Base-by-base conservation (phyloP, 2,329 filamentous ascomycete species). In the Curvularia eragrostidis region DNA sequence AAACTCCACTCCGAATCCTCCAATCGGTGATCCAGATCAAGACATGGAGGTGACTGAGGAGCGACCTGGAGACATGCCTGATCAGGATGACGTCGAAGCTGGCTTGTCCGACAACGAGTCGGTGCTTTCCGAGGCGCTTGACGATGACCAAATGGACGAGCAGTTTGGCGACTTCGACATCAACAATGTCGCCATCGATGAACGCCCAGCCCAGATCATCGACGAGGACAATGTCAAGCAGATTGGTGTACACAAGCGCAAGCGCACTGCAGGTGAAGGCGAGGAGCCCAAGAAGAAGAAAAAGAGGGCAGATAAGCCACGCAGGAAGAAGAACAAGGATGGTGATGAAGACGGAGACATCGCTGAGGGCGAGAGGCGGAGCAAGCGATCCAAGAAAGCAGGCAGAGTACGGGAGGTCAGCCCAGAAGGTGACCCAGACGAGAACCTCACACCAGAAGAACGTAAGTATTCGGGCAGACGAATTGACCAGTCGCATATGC, bases 381-480 rank as follows among this genome's bases (percentile, higher is more conserved):
- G 77, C 56, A 85, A 82, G 72, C 77, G 76, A 52, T 83, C 82
- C 59, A 75, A 71, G 53, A 77, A 76, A 50, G 74, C 69, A 54
- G 76, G 73, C 57, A 72, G 70, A 64, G 66, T 70, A 49, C 71
- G 76, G 54, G 75, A 70, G 48, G 65, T 67, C 15, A 77, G 63
- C 32, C 76, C 75, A 42, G 85, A 88, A 58, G 84, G 87, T 5
- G 87, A 91, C 62, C 85, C 91, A 64, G 91, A 96, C 60, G 91
- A 92, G 69, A 83, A 89, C 61, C 78, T 98, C 67, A 89, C 90
- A 19, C 91, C 93, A 0, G 92, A 95, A 77, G 91, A 97, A 80
- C 85, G 91, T 87, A 78, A 74, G 85, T 84, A 30, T 28, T 34
- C 5, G 0, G n/a, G 43, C 18, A 24, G 34, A 54, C 32, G 3